Conservation (phyloP, 257 asterid genomes). For the Nicotiana benthamiana region DNA sequence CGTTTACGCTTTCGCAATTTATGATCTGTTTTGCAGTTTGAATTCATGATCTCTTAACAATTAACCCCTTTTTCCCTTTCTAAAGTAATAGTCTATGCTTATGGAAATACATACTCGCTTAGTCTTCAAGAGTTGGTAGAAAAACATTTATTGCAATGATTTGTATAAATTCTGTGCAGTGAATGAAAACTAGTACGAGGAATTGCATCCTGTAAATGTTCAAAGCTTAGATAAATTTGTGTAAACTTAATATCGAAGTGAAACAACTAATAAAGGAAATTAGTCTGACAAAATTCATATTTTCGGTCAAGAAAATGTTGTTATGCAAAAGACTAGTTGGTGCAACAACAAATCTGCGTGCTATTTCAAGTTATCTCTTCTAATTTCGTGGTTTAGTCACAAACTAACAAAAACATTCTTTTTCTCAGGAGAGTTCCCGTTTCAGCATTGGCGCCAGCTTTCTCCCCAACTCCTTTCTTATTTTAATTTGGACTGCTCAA, state of each 20-base stretch:
- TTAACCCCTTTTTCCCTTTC: too few relatives aligned
- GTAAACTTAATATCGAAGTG: neutral
- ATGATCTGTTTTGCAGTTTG: too few relatives aligned
- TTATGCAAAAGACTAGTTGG: neutral
- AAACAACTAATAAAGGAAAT: neutral
- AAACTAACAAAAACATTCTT: too few relatives aligned
- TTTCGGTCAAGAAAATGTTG: neutral
- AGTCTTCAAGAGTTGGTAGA: neutral
- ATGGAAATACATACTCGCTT: neutral
- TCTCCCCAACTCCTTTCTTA: slow-evolving; percentile 50
- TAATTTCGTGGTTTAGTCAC: neutral
- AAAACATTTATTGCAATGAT: neutral
- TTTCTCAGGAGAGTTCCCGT: slow-evolving; percentile 29
- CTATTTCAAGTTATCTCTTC: neutral
- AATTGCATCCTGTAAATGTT: neutral
- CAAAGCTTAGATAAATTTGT: neutral
- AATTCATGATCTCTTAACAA: too few relatives aligned
- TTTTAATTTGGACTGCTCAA: slow-evolving; percentile 25
- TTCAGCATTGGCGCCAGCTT: slow-evolving; percentile 26
- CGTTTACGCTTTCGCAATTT: neutral
- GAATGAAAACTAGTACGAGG: neutral
- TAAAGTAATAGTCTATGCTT: neutral
- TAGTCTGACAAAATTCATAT: neutral
- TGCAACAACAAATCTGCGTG: neutral
- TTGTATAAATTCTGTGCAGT: neutral